A percentile compares a stretch with the other conserved stretches of the same genome.
phyloP scores from a whole-genome alignment of 108 stramenopile species.

The Epithemia pelagica region DNA sequence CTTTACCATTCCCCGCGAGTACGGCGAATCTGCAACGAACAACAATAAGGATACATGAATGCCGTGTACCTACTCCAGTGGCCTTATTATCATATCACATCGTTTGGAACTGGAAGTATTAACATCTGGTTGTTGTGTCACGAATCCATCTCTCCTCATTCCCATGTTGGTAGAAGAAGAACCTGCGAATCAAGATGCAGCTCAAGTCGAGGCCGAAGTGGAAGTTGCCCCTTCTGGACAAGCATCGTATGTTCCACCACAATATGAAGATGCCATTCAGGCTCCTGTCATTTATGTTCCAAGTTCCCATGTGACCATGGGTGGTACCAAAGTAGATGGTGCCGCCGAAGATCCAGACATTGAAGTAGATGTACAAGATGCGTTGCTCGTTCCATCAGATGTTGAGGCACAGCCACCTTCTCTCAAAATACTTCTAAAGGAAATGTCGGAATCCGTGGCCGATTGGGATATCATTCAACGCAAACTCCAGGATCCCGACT shows the following conservation, averaged over 20 bases:
- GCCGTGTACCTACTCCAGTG: not conserved
- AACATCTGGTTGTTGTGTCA: not conserved
- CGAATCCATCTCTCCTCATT: not conserved
- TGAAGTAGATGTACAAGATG: no score
- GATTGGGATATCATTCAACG: conserved; percentile 11
- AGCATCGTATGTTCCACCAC: not conserved
- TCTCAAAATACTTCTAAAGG: conserved; percentile 10
- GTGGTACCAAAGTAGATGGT: not conserved
- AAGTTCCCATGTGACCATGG: not conserved
- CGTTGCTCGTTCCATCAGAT: no score
- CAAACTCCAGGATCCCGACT: conserved; percentile 1
- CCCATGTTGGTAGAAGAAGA: not conserved
- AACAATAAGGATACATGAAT: no score
- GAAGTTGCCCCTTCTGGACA: not conserved
- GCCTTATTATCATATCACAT: not conserved
- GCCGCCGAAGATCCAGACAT: no score
- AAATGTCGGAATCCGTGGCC: conserved; percentile 11
- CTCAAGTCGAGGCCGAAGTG: not conserved
- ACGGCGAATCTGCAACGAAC: no score
- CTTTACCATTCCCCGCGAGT: not conserved
- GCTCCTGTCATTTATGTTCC: not conserved
- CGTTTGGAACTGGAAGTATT: not conserved
- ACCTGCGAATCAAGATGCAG: not conserved
- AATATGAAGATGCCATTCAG: not conserved
- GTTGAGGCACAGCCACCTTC: no score